phyloP scores from a whole-genome alignment of 805 yeast species.

The Candida incommunis region DNA sequence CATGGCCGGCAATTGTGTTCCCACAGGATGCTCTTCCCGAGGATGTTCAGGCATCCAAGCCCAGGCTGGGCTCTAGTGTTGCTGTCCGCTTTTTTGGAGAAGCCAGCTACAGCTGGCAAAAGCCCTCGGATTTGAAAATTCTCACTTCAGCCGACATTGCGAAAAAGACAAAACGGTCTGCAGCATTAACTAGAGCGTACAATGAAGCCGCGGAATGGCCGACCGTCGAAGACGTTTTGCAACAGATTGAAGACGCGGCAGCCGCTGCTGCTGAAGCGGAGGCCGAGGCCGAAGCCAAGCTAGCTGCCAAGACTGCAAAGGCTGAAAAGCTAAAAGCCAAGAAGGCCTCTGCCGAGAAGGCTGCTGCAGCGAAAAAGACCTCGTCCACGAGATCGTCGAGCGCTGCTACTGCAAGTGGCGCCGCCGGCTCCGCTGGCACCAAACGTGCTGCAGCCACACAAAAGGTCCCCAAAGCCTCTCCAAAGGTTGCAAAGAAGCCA shows the following conservation, averaged over 20 bases:
- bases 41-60: background rate
- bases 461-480: background rate
- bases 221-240: constrained; percentile 31
- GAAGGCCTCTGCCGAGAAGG: constrained; percentile 3
- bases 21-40: constrained; percentile 11
- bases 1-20: constrained; percentile 77
- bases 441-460: background rate
- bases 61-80: background rate
- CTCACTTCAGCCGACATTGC: constrained; percentile 27
- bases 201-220: constrained; percentile 41
- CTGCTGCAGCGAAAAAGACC: background rate
- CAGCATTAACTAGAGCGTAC: constrained; percentile 36
- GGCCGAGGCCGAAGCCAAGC: constrained; percentile 13
- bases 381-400: constrained; percentile 2
- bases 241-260: constrained; percentile 5
- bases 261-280: constrained; percentile 17
- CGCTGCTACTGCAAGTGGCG: too few relatives aligned
- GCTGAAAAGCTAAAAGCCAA: constrained; percentile 8
- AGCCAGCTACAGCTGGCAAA: constrained; percentile 59
- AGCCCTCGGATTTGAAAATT: constrained; percentile 33
- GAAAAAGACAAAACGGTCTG: constrained; percentile 26
- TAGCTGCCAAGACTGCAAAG: constrained; percentile 5
- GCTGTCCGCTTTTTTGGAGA: constrained; percentile 56
- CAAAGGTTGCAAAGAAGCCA: background rate
- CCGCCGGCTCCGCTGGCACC: constrained; percentile 4